A percentile compares a stretch with the other conserved stretches of the same genome.
Conservation (phyloP, 352 stramenopile genomes). For the Pythium dissotocum region DNA sequence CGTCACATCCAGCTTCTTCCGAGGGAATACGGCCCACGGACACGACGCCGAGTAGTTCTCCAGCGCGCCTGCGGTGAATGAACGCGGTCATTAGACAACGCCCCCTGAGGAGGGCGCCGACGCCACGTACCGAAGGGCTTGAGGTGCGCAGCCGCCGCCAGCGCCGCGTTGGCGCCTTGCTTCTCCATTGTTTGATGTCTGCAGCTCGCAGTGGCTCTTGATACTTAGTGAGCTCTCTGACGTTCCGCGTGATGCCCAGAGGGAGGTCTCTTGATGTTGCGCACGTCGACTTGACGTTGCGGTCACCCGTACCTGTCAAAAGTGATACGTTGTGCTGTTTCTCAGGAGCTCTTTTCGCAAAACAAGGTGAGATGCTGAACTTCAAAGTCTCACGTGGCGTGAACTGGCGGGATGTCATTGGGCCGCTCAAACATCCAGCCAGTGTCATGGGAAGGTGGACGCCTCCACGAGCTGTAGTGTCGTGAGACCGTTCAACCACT, state of each 20-base stretch:
- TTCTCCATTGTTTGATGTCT: not conserved
- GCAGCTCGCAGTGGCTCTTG: not conserved
- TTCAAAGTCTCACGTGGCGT: slow-evolving; percentile 8
- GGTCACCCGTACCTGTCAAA: not conserved
- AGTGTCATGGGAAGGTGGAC: no score
- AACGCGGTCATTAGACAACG: no score
- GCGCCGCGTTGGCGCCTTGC: slow-evolving; percentile 17
- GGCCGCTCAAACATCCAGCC: not conserved
- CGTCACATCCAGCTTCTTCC: slow-evolving; percentile 83
- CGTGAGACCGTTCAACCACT: no score
- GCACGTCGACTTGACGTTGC: not conserved
- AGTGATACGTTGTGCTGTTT: not conserved
- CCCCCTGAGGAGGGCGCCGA: not conserved
- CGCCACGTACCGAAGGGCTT: slow-evolving; percentile 42
- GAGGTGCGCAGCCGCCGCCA: slow-evolving; percentile 27
- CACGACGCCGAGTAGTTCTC: slow-evolving; percentile 57
- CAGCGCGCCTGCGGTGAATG: slow-evolving; percentile 34
- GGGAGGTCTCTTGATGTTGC: not conserved
- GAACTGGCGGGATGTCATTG: slow-evolving; percentile 7
- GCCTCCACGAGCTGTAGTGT: no score
- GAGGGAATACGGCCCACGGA: slow-evolving; percentile 78
- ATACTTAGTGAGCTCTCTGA: not conserved
- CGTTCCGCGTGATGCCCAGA: no score
- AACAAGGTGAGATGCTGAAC: not conserved
- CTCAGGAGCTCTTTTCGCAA: not conserved